Conservation (phyloP, 176 grass and related monocot species). For the Hsuehochloa calcarea region DNA sequence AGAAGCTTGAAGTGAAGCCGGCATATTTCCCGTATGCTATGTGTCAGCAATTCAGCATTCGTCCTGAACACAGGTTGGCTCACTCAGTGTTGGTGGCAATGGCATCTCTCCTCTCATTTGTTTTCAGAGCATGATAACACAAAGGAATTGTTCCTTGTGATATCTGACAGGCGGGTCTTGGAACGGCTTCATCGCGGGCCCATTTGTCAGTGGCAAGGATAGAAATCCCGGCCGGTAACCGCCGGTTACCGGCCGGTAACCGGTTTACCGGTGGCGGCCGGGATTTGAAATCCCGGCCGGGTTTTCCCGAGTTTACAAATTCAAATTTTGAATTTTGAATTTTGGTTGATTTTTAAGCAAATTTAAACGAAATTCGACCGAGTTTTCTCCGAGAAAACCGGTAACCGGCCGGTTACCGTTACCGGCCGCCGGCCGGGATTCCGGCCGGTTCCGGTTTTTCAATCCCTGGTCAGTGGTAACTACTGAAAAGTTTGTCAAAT, state of each 20-base stretch:
- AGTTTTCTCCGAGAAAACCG: too few species aligned
- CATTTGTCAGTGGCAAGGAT: background rate
- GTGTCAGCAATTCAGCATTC: slow-evolving; percentile 24
- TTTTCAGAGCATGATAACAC: background rate
- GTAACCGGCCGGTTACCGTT: too few species aligned
- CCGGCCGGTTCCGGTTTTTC: too few species aligned
- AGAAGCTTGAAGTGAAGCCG: background rate
- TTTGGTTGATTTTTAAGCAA: too few species aligned
- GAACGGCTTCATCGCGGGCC: background rate
- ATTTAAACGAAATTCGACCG: too few species aligned
- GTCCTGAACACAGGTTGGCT: background rate
- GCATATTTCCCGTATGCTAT: background rate
- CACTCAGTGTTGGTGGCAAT: background rate
- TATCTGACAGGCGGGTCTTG: background rate
- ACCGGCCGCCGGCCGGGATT: too few species aligned
- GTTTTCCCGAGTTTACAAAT: too few species aligned
- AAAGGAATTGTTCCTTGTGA: slow-evolving; percentile 1
- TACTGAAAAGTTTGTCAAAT: background rate
- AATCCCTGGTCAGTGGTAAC: background rate
- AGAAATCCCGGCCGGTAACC: too few species aligned
- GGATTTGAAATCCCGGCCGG: too few species aligned
- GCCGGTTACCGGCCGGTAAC: too few species aligned
- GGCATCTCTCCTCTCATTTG: background rate
- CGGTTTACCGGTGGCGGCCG: too few species aligned
- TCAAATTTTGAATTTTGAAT: too few species aligned